Percentiles rank a stretch among this genome's conserved stretches.
These are phyloP conservation scores for Colletotrichum sp. DNA, from an alignment of 2,329 filamentous ascomycete species.

Conservation along the genomic window DNA sequence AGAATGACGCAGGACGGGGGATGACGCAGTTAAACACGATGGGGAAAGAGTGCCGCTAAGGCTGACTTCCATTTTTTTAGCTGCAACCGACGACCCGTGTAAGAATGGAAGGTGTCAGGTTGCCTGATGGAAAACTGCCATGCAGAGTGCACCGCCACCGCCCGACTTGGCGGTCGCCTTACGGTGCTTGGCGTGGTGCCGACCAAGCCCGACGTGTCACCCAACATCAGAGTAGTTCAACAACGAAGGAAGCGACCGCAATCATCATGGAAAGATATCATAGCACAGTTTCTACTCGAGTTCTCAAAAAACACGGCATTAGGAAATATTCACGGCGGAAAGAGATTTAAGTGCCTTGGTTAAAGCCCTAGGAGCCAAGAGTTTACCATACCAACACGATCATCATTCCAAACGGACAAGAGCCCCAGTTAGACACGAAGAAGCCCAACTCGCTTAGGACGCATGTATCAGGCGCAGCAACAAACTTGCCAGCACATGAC, in stretches of 20 bases:
- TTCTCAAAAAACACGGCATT: background rate
- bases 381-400: background rate
- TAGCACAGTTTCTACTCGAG: background rate
- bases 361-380: fast-evolving
- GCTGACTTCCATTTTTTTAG: background rate
- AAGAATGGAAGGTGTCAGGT: background rate
- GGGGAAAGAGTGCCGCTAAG: background rate
- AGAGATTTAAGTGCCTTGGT: background rate
- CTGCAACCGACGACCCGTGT: background rate
- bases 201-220: background rate
- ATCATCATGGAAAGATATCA: background rate
- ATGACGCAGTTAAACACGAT: background rate
- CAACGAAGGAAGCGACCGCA: background rate
- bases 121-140: background rate
- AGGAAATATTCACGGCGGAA: background rate
- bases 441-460: background rate
- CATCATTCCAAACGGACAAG: too few species aligned
- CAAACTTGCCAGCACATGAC: background rate
- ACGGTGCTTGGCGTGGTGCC: background rate
- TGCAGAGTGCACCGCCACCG: background rate
- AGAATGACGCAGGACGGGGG: background rate
- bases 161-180: background rate
- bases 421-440: background rate
- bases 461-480: background rate
- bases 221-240: background rate